Percentiles rank a stretch among this genome's conserved stretches.
Evolutionary conservation across 768 basidiomycete species (phyloP).

Genomic region (Hortiboletus campestris): DNA sequence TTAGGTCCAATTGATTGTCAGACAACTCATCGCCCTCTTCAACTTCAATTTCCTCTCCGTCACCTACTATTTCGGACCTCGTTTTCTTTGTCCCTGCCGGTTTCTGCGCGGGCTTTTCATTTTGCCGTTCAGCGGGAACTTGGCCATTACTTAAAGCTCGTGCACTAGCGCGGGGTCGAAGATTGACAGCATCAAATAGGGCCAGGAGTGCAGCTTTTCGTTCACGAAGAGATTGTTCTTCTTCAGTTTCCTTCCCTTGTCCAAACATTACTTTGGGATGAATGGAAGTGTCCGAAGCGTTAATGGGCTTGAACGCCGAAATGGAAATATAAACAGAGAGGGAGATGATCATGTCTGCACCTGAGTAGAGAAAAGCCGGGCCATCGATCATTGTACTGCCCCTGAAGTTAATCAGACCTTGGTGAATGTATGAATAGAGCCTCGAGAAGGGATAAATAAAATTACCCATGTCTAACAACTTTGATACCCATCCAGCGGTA

Average conservation of each 20-base stretch:
- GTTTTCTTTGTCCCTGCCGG: conserved; percentile 39
- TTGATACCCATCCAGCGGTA: conserved; percentile 69
- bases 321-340: conserved; percentile 68
- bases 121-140: conserved; percentile 35
- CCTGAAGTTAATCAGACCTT: conserved; percentile 66
- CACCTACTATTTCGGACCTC: conserved; percentile 69
- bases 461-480: conserved; percentile 67
- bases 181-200: conserved; percentile 69
- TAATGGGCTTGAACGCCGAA: conserved; percentile 59
- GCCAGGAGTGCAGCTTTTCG: conserved; percentile 72
- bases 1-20: conserved; percentile 76
- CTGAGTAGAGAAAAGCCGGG: conserved; percentile 66
- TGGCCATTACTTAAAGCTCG: conserved; percentile 30
- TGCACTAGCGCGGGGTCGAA: conserved; percentile 60
- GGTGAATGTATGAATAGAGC: conserved; percentile 2
- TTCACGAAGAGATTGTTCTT: conserved; percentile 76
- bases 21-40: conserved; percentile 82
- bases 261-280: conserved; percentile 48
- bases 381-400: conserved; percentile 77
- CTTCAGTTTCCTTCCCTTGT: conserved; percentile 76
- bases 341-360: conserved; percentile 74
- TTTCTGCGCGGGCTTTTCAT: conserved; percentile 40
- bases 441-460: background rate
- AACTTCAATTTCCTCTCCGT: conserved; percentile 79
- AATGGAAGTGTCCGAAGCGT: conserved; percentile 33